These are phyloP conservation scores for Trametes maxima DNA, from an alignment of 768 basidiomycete species.

Conservation along the genomic window DNA sequence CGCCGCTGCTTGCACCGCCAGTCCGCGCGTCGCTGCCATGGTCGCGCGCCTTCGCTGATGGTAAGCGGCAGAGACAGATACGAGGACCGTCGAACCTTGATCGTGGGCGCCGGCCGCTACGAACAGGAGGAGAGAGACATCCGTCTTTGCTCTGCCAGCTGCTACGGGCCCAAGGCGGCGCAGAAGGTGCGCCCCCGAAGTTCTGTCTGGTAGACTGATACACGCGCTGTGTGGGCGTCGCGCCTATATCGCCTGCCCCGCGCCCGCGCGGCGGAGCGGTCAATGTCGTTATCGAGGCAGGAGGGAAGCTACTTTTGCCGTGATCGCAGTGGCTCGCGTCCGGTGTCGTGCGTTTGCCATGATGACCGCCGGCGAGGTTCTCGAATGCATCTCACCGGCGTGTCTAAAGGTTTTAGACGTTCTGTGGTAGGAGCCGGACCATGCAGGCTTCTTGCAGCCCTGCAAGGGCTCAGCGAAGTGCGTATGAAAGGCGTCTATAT, in stretches of 20 bases:
- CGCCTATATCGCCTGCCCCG: not conserved
- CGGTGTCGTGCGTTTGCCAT: not conserved
- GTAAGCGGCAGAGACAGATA: not conserved
- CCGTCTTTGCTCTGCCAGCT: not conserved
- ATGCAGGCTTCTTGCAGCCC: too few relatives aligned
- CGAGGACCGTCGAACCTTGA: not conserved
- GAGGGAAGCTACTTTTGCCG: not conserved
- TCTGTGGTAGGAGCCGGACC: too few relatives aligned
- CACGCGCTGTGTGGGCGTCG: conserved; percentile 16
- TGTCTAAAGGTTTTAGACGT: too few relatives aligned
- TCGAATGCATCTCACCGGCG: not conserved
- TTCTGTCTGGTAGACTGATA: conserved; percentile 3
- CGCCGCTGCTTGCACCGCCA: not conserved
- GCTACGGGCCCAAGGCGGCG: conserved; percentile 3
- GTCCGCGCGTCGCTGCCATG: conserved; percentile 3
- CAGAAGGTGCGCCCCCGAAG: not conserved
- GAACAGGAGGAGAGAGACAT: not conserved
- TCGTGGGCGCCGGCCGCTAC: not conserved
- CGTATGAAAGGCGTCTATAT: too few relatives aligned
- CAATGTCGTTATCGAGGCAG: conserved; percentile 10
- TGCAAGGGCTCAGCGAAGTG: too few relatives aligned
- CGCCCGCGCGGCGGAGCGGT: not conserved
- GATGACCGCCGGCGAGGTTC: not conserved
- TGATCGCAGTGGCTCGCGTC: not conserved
- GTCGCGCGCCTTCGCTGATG: not conserved